A percentile compares a stretch with the other conserved stretches of the same genome.
These are phyloP conservation scores for Fragaria ananassa DNA, from an alignment of 306 rosid species.

Conservation along the genomic window DNA sequence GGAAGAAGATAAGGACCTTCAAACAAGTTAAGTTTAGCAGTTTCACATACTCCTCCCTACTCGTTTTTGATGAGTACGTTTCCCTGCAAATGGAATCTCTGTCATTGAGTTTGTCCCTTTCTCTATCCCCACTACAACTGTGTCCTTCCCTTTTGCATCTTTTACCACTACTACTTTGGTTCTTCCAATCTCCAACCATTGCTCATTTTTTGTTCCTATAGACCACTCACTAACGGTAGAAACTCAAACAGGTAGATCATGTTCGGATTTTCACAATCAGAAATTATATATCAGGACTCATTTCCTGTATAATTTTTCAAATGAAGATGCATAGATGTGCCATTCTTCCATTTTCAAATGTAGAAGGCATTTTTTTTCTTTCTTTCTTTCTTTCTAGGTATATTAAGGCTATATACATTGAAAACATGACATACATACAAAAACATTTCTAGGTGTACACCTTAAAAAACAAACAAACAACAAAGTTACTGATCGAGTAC, in stretches of 20 bases:
- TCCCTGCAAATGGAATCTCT: conserved; percentile 29
- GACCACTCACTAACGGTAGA: background rate
- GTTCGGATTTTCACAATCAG: background rate
- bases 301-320: background rate
- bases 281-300: background rate
- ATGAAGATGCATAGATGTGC: too few species aligned
- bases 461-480: too few species aligned
- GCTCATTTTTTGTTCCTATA: background rate
- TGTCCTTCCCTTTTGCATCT: conserved; percentile 25
- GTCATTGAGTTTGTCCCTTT: conserved; percentile 20
- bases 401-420: too few species aligned
- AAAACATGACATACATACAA: too few species aligned
- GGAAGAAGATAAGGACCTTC: conserved; percentile 3
- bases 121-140: conserved; percentile 9
- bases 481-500: too few species aligned
- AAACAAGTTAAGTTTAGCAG: background rate
- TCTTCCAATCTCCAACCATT: background rate
- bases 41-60: background rate
- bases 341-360: too few species aligned
- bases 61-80: conserved; percentile 2
- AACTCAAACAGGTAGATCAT: background rate
- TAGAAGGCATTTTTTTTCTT: too few species aligned
- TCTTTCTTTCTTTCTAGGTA: too few species aligned
- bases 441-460: too few species aligned
- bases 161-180: background rate